Conservation (phyloP, 352 stramenopile genomes). For the Globisporangium lucens region DNA sequence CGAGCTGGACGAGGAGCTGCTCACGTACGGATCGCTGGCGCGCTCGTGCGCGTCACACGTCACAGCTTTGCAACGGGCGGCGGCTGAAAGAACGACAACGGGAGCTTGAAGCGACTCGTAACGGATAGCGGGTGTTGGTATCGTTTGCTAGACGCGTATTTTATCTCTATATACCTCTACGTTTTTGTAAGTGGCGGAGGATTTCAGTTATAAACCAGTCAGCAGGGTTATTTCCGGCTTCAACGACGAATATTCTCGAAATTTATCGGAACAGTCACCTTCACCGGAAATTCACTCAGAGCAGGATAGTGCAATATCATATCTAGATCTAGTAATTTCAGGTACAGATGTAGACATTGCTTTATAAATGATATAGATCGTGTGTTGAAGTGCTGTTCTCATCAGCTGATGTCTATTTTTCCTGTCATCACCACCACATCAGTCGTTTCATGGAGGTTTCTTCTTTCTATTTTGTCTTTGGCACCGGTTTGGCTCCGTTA, state of each 20-base stretch:
- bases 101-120: constrained; percentile 5
- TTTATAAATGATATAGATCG: neutral
- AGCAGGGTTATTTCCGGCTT: neutral
- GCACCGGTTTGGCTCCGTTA: neutral
- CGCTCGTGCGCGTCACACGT: constrained; percentile 63
- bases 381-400: neutral
- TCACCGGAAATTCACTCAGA: neutral
- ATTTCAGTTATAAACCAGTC: neutral
- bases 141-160: neutral
- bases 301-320: neutral
- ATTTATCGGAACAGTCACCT: neutral
- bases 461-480: constrained; percentile 2
- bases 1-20: constrained; percentile 52
- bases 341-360: neutral
- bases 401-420: neutral
- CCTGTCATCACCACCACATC: no score
- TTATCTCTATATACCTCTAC: constrained; percentile 6
- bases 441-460: constrained; percentile 3
- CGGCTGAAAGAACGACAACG: constrained; percentile 11
- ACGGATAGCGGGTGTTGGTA: neutral
- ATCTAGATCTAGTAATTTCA: neutral
- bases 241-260: constrained; percentile 1
- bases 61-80: constrained; percentile 42
- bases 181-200: neutral
- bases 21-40: constrained; percentile 51